Base-by-base conservation (phyloP, 495 filamentous ascomycete genomes). In the Penicillium egyptiacum region DNA sequence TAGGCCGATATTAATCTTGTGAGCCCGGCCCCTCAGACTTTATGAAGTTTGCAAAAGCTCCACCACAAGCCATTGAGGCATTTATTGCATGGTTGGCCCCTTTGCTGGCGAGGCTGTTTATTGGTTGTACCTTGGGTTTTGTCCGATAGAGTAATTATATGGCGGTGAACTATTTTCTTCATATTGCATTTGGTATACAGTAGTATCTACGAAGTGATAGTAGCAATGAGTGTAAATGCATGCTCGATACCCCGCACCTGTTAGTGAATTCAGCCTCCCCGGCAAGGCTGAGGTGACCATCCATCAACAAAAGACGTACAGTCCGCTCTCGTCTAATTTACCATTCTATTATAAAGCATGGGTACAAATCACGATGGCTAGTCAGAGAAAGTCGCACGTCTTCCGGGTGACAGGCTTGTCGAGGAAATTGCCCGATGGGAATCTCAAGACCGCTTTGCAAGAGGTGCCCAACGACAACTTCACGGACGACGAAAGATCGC, bases 181-280 rank as follows among this genome's bases (percentile, higher is more conserved):
- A n/a, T n/a, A n/a, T 47, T 47, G 2, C 14, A 47, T 47, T 47
- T 47, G 23, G 44, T 47, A 47, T 30, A 22, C n/a, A n/a, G n/a
- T 30, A 30, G 44, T 47, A 28, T 47, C 25, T 47, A 28, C 44
- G 14, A 26, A 47, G 44, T 28, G 23, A 47, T 47, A 43, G 19
- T 43, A 41, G 28, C 16, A 58, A 52, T 53, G 20, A 53, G 19
- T 42, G 5, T 19, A 53, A 50, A 43, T 53, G 31, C 16, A 53
- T 47, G 43, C 50, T 40, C 20, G 28, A 55, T 55, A 60, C 58
- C 58, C 58, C 42, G 53, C 58, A 60, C 41, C 12, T 56, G 31
- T 56, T 56, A 17, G 17, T 47, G 6, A 53, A 60, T 60, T 60
- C 53, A 56, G 58, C 53, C 58, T 60, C 48, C 23, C 46, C 28